These are phyloP conservation scores for Mycosphaerella sp. DNA, from an alignment of 2,329 filamentous ascomycete genomes.

Conservation along the genomic window DNA sequence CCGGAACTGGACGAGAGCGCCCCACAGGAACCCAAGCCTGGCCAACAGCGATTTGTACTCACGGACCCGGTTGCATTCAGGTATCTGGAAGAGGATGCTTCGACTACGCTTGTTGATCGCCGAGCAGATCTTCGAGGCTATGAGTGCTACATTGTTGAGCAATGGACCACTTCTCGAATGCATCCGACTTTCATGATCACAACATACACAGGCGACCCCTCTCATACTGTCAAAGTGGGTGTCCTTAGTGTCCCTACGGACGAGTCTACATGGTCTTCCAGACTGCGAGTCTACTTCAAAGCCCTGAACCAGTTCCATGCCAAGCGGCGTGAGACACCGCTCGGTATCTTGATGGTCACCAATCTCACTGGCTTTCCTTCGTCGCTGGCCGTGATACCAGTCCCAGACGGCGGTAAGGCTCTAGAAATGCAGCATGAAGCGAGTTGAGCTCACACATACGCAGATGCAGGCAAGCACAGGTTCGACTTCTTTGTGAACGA, in stretches of 20 bases:
- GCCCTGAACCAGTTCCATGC: slow-evolving; percentile 82
- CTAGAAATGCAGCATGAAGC: too few species aligned
- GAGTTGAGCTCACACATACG: too few species aligned
- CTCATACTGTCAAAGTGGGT: slow-evolving; percentile 69
- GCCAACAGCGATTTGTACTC: slow-evolving; percentile 56
- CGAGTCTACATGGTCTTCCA: slow-evolving; percentile 70
- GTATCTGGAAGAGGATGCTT: slow-evolving; percentile 80
- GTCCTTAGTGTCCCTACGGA: slow-evolving; percentile 78
- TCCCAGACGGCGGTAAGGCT: slow-evolving; percentile 63
- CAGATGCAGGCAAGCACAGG: slow-evolving; percentile 65
- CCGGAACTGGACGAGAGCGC: slow-evolving; percentile 3
- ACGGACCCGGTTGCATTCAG: slow-evolving; percentile 61
- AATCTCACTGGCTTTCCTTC: slow-evolving; percentile 91
- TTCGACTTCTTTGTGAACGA: slow-evolving; percentile 91
- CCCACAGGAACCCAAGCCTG: slow-evolving; percentile 21
- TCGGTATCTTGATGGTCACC: slow-evolving; percentile 87
- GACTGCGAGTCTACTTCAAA: slow-evolving; percentile 76
- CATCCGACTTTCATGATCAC: slow-evolving; percentile 89
- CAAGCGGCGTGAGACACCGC: slow-evolving; percentile 69
- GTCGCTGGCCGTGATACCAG: slow-evolving; percentile 80
- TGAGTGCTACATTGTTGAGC: slow-evolving; percentile 89
- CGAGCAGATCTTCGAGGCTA: slow-evolving; percentile 69
- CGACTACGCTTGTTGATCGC: slow-evolving; percentile 67
- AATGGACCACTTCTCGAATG: slow-evolving; percentile 90
- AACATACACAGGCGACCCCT: slow-evolving; percentile 83